Evolutionary conservation across 805 yeast genomes (phyloP).

Genomic region (Candida glaebosa): DNA sequence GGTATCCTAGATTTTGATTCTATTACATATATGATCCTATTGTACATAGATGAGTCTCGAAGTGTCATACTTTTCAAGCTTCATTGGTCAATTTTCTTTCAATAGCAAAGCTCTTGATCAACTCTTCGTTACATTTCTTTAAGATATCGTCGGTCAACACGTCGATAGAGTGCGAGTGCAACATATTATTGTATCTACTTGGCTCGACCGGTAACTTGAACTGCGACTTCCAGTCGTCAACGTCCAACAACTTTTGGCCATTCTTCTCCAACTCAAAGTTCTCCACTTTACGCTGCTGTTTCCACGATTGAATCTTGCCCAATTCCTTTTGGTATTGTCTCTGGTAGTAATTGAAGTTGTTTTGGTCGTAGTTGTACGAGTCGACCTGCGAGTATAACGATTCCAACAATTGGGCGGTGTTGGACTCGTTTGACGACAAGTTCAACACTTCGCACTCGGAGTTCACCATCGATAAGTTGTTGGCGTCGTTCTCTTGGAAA

Average conservation of each 20-base stretch:
- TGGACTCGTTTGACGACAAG: constrained; percentile 41
- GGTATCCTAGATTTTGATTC: too few species aligned
- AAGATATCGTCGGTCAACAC: constrained; percentile 70
- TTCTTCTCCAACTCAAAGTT: constrained; percentile 56
- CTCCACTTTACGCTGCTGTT: constrained; percentile 63
- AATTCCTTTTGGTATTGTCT: constrained; percentile 70
- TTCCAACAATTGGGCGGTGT: constrained; percentile 51
- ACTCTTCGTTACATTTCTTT: constrained; percentile 63
- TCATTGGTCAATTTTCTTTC: constrained; percentile 50
- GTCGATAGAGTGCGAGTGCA: constrained; percentile 64
- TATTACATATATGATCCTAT: too few species aligned
- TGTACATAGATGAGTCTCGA: background rate
- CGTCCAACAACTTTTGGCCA: constrained; percentile 53
- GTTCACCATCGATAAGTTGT: constrained; percentile 4
- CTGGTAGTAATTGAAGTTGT: constrained; percentile 78
- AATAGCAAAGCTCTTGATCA: constrained; percentile 58
- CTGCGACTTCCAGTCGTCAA: constrained; percentile 62
- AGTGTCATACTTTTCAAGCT: too few species aligned
- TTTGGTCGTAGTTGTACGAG: constrained; percentile 72
- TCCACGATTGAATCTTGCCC: constrained; percentile 71
- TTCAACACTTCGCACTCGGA: constrained; percentile 36
- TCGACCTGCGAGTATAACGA: constrained; percentile 66
- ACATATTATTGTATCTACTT: constrained; percentile 67
- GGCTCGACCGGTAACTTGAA: constrained; percentile 74
- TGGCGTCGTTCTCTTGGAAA: constrained; percentile 9